Evolutionary conservation across 2,329 filamentous ascomycete species (phyloP).

Genomic region (Paraphaeosphaeria minitans): DNA sequence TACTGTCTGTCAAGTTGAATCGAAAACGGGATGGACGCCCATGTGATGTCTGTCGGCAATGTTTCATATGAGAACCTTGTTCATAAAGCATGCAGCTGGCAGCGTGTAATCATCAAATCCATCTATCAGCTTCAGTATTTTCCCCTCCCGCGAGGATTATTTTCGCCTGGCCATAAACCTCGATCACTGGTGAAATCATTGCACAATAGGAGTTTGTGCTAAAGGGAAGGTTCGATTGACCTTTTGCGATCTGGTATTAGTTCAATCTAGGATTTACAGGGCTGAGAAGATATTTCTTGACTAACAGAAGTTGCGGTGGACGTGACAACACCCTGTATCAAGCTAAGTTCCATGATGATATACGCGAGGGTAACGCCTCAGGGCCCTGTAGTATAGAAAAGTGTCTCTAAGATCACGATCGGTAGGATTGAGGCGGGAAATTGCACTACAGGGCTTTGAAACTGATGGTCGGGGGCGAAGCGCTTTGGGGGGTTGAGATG

Average conservation of each 20-base stretch:
- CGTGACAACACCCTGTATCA: too few species aligned
- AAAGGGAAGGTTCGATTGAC: too few species aligned
- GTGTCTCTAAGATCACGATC: background rate
- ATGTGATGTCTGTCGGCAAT: too few species aligned
- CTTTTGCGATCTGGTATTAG: too few species aligned
- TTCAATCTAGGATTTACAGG: too few species aligned
- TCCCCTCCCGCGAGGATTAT: constrained; percentile 12
- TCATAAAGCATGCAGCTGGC: too few species aligned
- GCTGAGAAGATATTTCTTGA: too few species aligned
- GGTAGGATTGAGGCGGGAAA: background rate
- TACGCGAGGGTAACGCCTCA: background rate
- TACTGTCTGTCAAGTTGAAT: too few species aligned
- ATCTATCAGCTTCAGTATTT: background rate
- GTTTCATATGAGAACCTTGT: too few species aligned
- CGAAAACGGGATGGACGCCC: too few species aligned
- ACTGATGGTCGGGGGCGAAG: background rate
- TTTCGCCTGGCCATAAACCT: background rate
- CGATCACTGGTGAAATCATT: background rate
- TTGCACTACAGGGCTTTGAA: background rate
- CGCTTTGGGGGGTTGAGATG: background rate
- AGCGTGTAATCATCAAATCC: background rate
- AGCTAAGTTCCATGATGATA: background rate
- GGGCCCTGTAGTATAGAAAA: background rate
- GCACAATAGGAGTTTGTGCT: background rate
- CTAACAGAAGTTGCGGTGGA: too few species aligned